A percentile compares a stretch with the other conserved stretches of the same genome.
phyloP scores from a whole-genome alignment of 2,329 filamentous ascomycete species.

The Fusarium chlamydosporum region DNA sequence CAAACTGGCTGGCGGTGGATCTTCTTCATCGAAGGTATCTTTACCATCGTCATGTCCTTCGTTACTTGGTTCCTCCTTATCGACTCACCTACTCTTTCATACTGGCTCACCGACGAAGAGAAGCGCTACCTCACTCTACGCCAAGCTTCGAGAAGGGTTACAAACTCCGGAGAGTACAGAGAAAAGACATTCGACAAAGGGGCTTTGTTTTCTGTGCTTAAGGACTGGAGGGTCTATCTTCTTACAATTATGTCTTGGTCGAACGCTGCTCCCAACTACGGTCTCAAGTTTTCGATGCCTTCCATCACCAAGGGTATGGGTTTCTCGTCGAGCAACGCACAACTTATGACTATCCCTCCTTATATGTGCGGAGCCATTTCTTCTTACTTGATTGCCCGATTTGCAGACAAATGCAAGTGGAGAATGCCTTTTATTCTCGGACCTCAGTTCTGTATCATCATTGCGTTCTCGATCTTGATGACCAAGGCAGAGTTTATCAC shows the following conservation, averaged over 20 bases:
- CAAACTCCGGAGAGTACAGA: conserved; percentile 32
- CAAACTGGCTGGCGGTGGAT: conserved; percentile 48
- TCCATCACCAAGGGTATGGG: conserved; percentile 59
- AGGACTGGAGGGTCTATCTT: conserved; percentile 55
- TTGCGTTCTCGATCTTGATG: conserved; percentile 49
- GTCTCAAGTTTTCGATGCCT: conserved; percentile 53
- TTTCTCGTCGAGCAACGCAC: conserved; percentile 53
- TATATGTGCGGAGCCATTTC: conserved; percentile 50
- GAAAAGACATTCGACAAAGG: conserved; percentile 32
- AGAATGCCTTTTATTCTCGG: conserved; percentile 55
- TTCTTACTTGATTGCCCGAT: conserved; percentile 46
- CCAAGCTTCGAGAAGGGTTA: conserved; percentile 31
- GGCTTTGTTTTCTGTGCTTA: conserved; percentile 26
- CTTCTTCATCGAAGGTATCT: conserved; percentile 48
- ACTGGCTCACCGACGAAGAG: conserved; percentile 44
- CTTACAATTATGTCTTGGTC: conserved; percentile 59
- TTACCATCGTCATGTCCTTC: conserved; percentile 55
- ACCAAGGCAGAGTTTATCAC: conserved; percentile 39
- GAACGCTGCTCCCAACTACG: conserved; percentile 55
- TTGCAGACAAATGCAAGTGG: conserved; percentile 53
- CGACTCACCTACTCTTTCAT: conserved; percentile 34
- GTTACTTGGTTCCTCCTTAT: conserved; percentile 64
- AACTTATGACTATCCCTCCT: conserved; percentile 55
- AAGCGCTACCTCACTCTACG: conserved; percentile 38
- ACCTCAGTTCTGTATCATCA: conserved; percentile 50